phyloP scores from a whole-genome alignment of 2,329 filamentous ascomycete species.

The Penicillium sclerotiorum region DNA sequence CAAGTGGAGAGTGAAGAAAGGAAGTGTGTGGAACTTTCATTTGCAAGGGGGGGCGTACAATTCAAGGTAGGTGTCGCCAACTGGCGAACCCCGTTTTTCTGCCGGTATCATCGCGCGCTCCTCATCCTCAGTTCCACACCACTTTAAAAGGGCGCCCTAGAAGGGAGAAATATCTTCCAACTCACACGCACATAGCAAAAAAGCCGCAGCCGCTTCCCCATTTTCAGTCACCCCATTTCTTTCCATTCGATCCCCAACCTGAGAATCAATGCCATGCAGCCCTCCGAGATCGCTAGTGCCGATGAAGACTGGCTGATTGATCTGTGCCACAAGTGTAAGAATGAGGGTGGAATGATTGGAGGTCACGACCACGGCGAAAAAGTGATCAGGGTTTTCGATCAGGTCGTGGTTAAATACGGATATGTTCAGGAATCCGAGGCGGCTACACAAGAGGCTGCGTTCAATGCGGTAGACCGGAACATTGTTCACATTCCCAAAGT shows the following conservation, averaged over 20 bases:
- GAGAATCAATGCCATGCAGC: background rate
- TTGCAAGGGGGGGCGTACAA: too few species aligned
- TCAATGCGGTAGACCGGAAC: constrained; percentile 10
- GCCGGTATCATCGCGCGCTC: too few species aligned
- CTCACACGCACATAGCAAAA: background rate
- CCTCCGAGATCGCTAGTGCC: background rate
- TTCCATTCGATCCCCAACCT: background rate
- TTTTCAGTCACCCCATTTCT: background rate
- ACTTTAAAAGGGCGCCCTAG: too few species aligned
- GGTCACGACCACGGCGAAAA: background rate
- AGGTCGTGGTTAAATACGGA: constrained; percentile 5
- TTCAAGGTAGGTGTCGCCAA: too few species aligned
- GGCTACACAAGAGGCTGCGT: constrained; percentile 11
- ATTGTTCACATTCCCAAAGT: constrained; percentile 19
- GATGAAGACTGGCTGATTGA: constrained; percentile 1
- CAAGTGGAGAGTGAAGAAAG: too few species aligned
- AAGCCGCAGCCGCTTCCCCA: background rate
- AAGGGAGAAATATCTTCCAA: background rate
- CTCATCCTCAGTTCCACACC: too few species aligned
- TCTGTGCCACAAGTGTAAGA: constrained; percentile 1
- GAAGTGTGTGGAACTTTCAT: too few species aligned
- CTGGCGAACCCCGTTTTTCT: too few species aligned
- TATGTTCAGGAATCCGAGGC: constrained; percentile 1
- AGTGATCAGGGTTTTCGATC: constrained; percentile 6
- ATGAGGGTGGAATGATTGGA: constrained; percentile 1